Evolutionary conservation across 306 rosid species (phyloP), one percentile per base, ranked within the genome.

Genomic region (Luffa acutangula): DNA sequence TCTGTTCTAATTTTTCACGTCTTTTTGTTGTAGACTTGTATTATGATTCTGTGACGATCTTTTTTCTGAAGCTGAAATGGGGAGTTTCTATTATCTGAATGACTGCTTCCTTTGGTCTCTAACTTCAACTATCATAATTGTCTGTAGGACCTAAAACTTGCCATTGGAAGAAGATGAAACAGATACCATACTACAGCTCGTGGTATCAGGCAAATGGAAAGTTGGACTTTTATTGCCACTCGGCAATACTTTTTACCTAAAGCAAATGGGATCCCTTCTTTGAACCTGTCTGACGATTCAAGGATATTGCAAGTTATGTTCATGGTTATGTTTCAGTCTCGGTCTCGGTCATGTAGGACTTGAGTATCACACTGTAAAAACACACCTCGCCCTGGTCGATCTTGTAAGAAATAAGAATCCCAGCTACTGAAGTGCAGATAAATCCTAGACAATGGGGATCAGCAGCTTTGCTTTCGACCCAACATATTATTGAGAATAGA

Each of bases 321-420:
- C 93, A 25, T 90, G 97, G 93, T 79, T 91, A 64, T 85, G 91
- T 82, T 85, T 89, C 93, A 83, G 17, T 8, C 52, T 73, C 12
- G 57, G 43, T 8, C 46, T 69, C 4, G 41, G 69, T 66, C 85
- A 54, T 58, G 84, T 79, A 12, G 59, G n/a, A 58, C 75, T 71
- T 46, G 42, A 33, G 83, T 34, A 49, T 75, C 73, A 78, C 57
- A 79, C 67, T 60, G 54, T 83, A 73, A 77, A 86, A 87, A 78
- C 43, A 39, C 80, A 36, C 78, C 80, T 41, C 82, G 17, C 67
- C 41, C 83, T 3, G 10, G 37, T 81, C 77, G 83, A 76, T 84
- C 85, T 33, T 78, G 86, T 62, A 81, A 82, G 80, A 86, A 87
- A 79, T 64, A 66, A 86, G 46, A 79, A 54, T 71, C 62, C 85